Base-by-base conservation (phyloP, 495 filamentous ascomycete genomes). In the Lindgomyces ingoldianus region DNA sequence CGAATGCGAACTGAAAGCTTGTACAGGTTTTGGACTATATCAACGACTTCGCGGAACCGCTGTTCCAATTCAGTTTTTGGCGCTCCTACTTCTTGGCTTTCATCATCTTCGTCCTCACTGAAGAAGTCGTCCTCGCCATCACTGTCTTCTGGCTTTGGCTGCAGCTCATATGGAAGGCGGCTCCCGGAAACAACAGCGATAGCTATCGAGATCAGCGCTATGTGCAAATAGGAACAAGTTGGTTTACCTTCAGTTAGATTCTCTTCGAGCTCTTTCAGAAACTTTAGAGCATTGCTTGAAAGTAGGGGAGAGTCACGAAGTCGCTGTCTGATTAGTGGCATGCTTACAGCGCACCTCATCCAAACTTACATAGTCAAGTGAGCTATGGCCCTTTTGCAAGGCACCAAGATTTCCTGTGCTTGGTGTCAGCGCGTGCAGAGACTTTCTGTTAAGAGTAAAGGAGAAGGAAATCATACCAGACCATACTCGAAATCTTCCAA, bases 21-120 rank as follows among this genome's bases (percentile, higher is more conserved):
- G 42, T 70, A 70, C 2, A 70, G 50, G 50, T 70, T 70, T 47
- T 70, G 57, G 22, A 70, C 60, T 22, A 70, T 70, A 42, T 70
- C 68, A 25, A 67, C 48, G 10, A 67, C 52, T 18, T 70, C 68
- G 6, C 54, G 41, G 41, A 70, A 67, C 2, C 68, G 63, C 22
- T 62, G 52, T 10, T 60, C 68, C 1, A 70, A 48, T 53, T 70
- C 68, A 0, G 68, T 67, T 26, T 60, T 70, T 16, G 68, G 68
- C 21, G 48, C 29, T 33, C 29, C 53, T 11, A 22, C 53, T 4
- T 45, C 51, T 1, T 64, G 50, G 19, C 47, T 51, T 2, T 58
- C 53, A 25, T 63, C 62, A 12, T 70, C 67, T n/a, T 66, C 62
- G 39, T 70, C 63, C n/a, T 63, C 52, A 27, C 52, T 59, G 57